Percentiles rank a stretch among this genome's conserved stretches.
phyloP scores from a whole-genome alignment of 352 stramenopile genomes.

The Globisporangium yorkense region DNA sequence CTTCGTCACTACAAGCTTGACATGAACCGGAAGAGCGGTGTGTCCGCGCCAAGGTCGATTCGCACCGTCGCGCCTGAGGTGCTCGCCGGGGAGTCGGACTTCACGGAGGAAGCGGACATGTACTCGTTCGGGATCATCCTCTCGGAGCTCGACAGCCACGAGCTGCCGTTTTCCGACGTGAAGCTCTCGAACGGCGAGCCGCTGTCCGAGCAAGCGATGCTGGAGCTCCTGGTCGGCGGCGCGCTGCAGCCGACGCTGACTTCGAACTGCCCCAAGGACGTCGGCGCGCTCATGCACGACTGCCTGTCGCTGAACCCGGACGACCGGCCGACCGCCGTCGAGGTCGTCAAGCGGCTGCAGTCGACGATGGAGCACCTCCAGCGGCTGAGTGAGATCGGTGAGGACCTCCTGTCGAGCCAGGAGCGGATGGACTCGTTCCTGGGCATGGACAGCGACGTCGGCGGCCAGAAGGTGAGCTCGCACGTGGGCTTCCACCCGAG shows the following conservation, averaged over 20 bases:
- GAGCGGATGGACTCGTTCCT: slow-evolving; percentile 38
- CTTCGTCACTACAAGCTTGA: slow-evolving; percentile 29
- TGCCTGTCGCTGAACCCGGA: slow-evolving; percentile 46
- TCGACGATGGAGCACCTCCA: slow-evolving; percentile 42
- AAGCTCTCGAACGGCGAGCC: slow-evolving; percentile 45
- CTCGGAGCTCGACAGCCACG: slow-evolving; percentile 62
- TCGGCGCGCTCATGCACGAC: slow-evolving; percentile 40
- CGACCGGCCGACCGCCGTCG: slow-evolving; percentile 30
- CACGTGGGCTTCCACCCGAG: slow-evolving; percentile 5
- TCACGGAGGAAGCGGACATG: slow-evolving; percentile 47
- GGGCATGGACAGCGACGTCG: slow-evolving; percentile 6
- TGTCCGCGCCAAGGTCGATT: slow-evolving; percentile 24
- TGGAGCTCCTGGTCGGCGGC: slow-evolving; percentile 45
- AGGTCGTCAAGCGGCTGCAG: slow-evolving; percentile 32
- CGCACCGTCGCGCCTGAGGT: slow-evolving; percentile 68
- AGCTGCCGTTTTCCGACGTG: slow-evolving; percentile 60
- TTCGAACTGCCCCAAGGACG: slow-evolving; percentile 32
- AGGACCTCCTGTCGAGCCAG: slow-evolving; percentile 24
- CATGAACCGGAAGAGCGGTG: slow-evolving; percentile 13
- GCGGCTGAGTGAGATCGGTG: slow-evolving; percentile 42
- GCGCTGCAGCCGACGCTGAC: slow-evolving; percentile 48
- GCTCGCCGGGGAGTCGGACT: slow-evolving; percentile 33
- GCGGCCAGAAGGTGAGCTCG: not conserved
- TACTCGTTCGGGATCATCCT: slow-evolving; percentile 75
- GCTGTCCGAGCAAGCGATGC: slow-evolving; percentile 38